These are phyloP conservation scores for Sphenostylis stenocarpa DNA, from an alignment of 306 rosid genomes.

Conservation along the genomic window DNA sequence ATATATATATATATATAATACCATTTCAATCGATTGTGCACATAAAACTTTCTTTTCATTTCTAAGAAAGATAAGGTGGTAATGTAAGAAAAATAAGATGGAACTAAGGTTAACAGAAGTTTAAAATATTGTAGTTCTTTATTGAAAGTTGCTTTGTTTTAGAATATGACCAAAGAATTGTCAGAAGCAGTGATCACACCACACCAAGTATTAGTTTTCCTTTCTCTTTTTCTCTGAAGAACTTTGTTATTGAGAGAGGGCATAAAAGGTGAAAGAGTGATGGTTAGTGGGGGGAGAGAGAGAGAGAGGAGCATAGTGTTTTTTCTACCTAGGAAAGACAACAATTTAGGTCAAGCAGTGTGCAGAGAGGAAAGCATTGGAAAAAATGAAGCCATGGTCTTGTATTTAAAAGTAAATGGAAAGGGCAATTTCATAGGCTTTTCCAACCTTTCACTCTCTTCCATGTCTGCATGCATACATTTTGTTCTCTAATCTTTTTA, in stretches of 20 bases:
- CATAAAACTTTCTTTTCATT: background rate
- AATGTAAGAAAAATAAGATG: background rate
- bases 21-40: too few species aligned
- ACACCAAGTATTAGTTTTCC: constrained; percentile 18
- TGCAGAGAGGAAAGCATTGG: constrained; percentile 26
- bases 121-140: constrained; percentile 21
- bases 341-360: constrained; percentile 43
- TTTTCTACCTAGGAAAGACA: constrained; percentile 44
- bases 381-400: constrained; percentile 19
- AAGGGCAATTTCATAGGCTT: constrained; percentile 34
- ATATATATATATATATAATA: too few species aligned
- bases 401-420: constrained; percentile 28
- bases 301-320: constrained; percentile 25
- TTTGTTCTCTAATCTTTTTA: background rate
- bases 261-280: constrained; percentile 37
- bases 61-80: background rate
- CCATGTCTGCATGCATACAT: background rate
- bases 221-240: constrained; percentile 32
- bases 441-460: constrained; percentile 17
- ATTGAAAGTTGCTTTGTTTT: constrained; percentile 32
- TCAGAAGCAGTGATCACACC: constrained; percentile 27
- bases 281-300: constrained; percentile 35
- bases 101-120: background rate
- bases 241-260: constrained; percentile 11
- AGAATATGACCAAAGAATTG: constrained; percentile 36